Conservation (phyloP, 2,329 filamentous ascomycete genomes). For the Diaporthe helianthi region DNA sequence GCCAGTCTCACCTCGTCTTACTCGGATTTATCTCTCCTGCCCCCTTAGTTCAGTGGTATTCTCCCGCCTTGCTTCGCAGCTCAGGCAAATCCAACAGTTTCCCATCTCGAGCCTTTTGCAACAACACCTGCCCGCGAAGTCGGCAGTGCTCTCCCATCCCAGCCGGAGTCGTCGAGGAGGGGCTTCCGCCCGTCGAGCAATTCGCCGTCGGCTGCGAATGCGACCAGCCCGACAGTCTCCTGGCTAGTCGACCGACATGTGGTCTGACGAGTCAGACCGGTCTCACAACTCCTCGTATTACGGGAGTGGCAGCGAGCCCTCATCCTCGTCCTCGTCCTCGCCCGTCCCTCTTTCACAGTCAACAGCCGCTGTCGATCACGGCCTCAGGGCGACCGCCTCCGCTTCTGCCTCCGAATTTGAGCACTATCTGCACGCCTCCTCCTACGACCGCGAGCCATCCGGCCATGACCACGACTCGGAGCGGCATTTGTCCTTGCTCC, state of each 20-base stretch:
- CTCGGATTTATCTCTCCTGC: not conserved
- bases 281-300: constrained; percentile 18
- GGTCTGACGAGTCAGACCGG: constrained; percentile 33
- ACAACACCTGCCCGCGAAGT: not conserved
- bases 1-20: not conserved
- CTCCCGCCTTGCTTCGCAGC: not conserved
- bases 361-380: not conserved
- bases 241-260: constrained; percentile 35
- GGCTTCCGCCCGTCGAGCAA: not conserved
- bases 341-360: not conserved
- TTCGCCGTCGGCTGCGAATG: constrained; percentile 28
- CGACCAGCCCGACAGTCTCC: constrained; percentile 16
- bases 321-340: constrained; percentile 10
- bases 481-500: constrained; percentile 12
- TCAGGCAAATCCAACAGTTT: not conserved
- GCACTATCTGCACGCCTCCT: constrained; percentile 17
- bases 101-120: not conserved
- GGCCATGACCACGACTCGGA: constrained; percentile 18
- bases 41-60: not conserved
- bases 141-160: not conserved
- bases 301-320: not conserved
- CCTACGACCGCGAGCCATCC: constrained; percentile 24
- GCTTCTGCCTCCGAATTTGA: constrained; percentile 7
- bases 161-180: constrained; percentile 11
- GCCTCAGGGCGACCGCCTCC: not conserved